Conservation (phyloP, 768 basidiomycete species). For the Lentinula lateritia region DNA sequence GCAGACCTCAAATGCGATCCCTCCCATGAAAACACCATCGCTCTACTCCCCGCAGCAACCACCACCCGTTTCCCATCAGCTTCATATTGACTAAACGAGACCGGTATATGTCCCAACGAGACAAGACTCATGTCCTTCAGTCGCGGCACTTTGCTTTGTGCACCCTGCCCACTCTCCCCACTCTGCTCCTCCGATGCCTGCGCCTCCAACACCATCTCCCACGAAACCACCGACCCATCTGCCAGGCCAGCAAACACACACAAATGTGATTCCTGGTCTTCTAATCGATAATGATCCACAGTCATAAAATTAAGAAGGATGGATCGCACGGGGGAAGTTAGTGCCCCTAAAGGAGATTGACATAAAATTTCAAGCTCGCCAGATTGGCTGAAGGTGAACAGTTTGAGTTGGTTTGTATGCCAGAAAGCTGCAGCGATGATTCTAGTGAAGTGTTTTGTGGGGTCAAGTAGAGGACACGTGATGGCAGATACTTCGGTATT, state of each 20-base stretch:
- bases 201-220: slow-evolving; percentile 34
- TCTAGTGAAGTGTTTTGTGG: slow-evolving; percentile 36
- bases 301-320: slow-evolving; percentile 58
- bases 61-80: slow-evolving; percentile 53
- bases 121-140: slow-evolving; percentile 48
- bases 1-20: slow-evolving; percentile 61
- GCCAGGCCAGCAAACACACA: slow-evolving; percentile 70
- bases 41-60: slow-evolving; percentile 67
- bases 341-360: slow-evolving; percentile 22
- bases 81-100: slow-evolving; percentile 49
- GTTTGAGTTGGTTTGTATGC: slow-evolving; percentile 57
- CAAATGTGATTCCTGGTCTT: slow-evolving; percentile 33
- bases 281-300: slow-evolving; percentile 19
- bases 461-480: slow-evolving; percentile 54
- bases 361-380: slow-evolving; percentile 22
- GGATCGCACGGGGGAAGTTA: slow-evolving; percentile 42
- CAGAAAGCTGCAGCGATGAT: slow-evolving; percentile 70
- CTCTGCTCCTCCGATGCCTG: slow-evolving; percentile 1
- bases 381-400: slow-evolving; percentile 31
- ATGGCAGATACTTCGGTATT: slow-evolving; percentile 61
- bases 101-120: slow-evolving; percentile 63
- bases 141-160: slow-evolving; percentile 14
- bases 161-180: slow-evolving; percentile 11
- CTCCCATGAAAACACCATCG: slow-evolving; percentile 66
- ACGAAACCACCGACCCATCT: slow-evolving; percentile 66